Evolutionary conservation across 306 rosid genomes (phyloP).

Genomic region (Arachis stenosperma): DNA sequence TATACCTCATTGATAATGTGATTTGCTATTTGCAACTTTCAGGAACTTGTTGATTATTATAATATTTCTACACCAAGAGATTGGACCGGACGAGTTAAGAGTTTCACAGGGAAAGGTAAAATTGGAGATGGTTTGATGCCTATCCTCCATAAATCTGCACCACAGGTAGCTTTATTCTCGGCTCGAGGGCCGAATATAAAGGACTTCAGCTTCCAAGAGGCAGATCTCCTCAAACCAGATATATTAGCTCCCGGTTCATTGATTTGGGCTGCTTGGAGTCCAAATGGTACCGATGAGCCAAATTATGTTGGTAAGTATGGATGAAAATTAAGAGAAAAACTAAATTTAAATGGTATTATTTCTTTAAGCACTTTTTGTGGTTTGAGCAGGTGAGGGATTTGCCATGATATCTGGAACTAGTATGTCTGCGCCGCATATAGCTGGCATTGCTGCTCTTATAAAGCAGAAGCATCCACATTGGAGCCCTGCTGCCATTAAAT

Average conservation of each 20-base stretch:
- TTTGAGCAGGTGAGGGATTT: conserved; percentile 81
- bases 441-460: conserved; percentile 97
- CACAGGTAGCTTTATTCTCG: conserved; percentile 93
- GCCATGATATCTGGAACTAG: conserved; percentile 99
- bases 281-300: conserved; percentile 96
- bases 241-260: conserved; percentile 97
- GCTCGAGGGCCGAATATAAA: conserved; percentile 95
- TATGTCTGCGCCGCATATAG: conserved; percentile 99
- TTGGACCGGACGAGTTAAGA: conserved; percentile 96
- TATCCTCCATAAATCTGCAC: conserved; percentile 93
- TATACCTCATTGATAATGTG: conserved; percentile 28
- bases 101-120: conserved; percentile 78
- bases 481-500: conserved; percentile 99
- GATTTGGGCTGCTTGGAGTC: conserved; percentile 99
- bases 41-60: conserved; percentile 94
- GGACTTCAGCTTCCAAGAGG: conserved; percentile 95
- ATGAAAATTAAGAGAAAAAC: background rate
- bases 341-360: conserved; percentile 7
- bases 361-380: conserved; percentile 15
- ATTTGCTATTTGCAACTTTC: conserved; percentile 40
- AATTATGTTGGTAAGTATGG: conserved; percentile 69
- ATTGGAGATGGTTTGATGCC: conserved; percentile 94
- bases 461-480: conserved; percentile 97
- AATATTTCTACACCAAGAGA: conserved; percentile 89
- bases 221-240: conserved; percentile 99